phyloP scores from a whole-genome alignment of 305 asterid genomes.

The Euphrasia arctica region DNA sequence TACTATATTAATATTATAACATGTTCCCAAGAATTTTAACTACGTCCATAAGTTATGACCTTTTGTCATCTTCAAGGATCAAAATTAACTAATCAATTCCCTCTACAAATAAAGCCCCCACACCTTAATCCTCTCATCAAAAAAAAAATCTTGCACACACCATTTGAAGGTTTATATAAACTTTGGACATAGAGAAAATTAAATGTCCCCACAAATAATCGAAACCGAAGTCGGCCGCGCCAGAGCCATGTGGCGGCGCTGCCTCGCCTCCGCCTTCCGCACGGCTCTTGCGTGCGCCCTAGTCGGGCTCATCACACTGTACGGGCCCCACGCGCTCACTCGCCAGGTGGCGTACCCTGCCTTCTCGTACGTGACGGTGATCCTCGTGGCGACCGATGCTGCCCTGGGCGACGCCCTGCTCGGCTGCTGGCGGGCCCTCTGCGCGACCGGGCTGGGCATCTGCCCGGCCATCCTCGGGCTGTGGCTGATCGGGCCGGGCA shows the following conservation, averaged over 20 bases:
- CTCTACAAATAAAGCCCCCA: constrained; percentile 10
- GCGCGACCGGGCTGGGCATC: constrained; percentile 48
- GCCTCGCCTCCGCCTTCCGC: constrained; percentile 66
- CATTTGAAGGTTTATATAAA: too few species aligned
- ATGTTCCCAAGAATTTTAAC: constrained; percentile 22
- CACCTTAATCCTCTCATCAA: not conserved
- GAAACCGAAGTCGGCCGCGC: constrained; percentile 26
- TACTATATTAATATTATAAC: not conserved
- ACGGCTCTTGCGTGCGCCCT: constrained; percentile 73
- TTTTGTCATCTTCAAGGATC: constrained; percentile 57
- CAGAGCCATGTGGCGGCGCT: constrained; percentile 52
- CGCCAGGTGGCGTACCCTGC: constrained; percentile 59
- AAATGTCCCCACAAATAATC: constrained; percentile 22
- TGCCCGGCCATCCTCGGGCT: constrained; percentile 58
- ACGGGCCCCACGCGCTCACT: constrained; percentile 38
- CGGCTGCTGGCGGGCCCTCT: constrained; percentile 60
- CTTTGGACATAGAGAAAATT: too few species aligned
- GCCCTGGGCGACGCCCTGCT: constrained; percentile 67
- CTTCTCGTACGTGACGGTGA: constrained; percentile 69
- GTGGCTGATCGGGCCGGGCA: constrained; percentile 59
- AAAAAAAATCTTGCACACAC: not conserved
- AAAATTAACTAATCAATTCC: not conserved
- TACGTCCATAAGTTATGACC: constrained; percentile 38
- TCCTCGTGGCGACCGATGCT: constrained; percentile 62
- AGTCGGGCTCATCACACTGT: constrained; percentile 61